Percentiles rank a stretch among this genome's conserved stretches.
Evolutionary conservation across 1,284 basidiomycete genomes (phyloP).

Genomic region (Earliella scabrosa): DNA sequence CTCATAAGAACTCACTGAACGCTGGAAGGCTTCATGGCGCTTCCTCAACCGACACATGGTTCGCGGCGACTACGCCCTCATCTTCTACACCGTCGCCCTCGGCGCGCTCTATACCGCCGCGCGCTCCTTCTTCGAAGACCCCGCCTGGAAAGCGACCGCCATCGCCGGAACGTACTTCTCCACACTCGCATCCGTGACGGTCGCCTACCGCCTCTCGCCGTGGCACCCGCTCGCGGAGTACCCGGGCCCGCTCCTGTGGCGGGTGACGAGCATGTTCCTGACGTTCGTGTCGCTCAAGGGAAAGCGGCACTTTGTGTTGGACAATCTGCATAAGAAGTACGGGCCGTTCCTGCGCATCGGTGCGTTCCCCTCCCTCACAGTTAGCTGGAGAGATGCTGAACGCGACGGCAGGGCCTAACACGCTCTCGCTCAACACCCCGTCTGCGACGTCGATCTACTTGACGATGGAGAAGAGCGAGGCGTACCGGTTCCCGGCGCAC

Average conservation of each 20-base stretch:
- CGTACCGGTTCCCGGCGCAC: neutral
- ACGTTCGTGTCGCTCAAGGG: neutral
- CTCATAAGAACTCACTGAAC: too few species aligned
- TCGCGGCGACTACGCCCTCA: too few species aligned
- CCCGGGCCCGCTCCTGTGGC: constrained; percentile 3
- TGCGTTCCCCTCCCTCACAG: neutral
- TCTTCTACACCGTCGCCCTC: too few species aligned
- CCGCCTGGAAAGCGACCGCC: neutral
- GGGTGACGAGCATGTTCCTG: neutral
- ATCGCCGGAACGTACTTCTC: neutral
- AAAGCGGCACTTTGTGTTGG: neutral
- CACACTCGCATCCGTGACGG: neutral
- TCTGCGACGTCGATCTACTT: neutral
- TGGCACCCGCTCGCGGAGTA: constrained; percentile 5
- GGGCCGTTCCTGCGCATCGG: constrained; percentile 4
- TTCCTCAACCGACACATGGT: too few species aligned
- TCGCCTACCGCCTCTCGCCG: constrained; percentile 6
- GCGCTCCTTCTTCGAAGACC: neutral
- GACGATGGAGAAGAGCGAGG: constrained; percentile 4
- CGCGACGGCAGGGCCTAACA: neutral
- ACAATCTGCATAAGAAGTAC: neutral
- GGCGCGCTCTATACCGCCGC: too few species aligned
- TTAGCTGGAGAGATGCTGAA: neutral
- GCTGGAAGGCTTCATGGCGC: too few species aligned
- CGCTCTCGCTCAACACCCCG: neutral